Conservation (phyloP, 2,329 filamentous ascomycete species). For the Alternaria sp. region DNA sequence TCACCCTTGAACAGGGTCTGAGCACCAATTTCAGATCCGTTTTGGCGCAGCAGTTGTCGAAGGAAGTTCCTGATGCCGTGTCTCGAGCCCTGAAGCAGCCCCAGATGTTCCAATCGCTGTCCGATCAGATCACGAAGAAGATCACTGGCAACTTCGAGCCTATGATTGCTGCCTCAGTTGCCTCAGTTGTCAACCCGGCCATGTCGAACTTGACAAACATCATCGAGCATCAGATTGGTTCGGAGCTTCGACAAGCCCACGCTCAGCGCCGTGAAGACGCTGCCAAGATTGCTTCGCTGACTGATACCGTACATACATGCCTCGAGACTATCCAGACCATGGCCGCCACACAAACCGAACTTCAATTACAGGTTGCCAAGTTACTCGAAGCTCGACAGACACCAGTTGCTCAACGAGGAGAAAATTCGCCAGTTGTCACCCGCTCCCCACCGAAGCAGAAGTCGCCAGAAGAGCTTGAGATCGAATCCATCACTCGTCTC, state of each 20-base stretch:
- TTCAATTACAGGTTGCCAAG: slow-evolving; percentile 65
- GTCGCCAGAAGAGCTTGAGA: slow-evolving; percentile 64
- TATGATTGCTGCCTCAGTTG: slow-evolving; percentile 65
- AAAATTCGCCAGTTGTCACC: slow-evolving; percentile 39
- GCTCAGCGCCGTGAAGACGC: slow-evolving; percentile 62
- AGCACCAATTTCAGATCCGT: slow-evolving; percentile 71
- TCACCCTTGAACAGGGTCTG: slow-evolving; percentile 75
- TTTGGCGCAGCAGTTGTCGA: slow-evolving; percentile 71
- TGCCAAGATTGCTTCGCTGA: slow-evolving; percentile 76
- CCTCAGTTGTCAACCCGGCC: slow-evolving; percentile 66
- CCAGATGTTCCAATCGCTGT: slow-evolving; percentile 74
- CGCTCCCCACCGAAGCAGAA: slow-evolving; percentile 55
- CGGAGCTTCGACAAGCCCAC: slow-evolving; percentile 62
- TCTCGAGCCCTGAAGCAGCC: slow-evolving; percentile 74
- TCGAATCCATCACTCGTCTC: slow-evolving; percentile 67
- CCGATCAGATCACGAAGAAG: slow-evolving; percentile 73
- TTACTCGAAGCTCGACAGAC: slow-evolving; percentile 51
- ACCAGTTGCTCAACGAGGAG: slow-evolving; percentile 16
- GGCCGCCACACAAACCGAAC: slow-evolving; percentile 71
- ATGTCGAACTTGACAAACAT: slow-evolving; percentile 73
- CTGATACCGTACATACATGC: slow-evolving; percentile 70
- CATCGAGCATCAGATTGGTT: slow-evolving; percentile 68
- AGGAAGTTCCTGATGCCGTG: slow-evolving; percentile 76
- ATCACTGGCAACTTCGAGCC: slow-evolving; percentile 74
- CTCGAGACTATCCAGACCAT: slow-evolving; percentile 74